Conservation (phyloP, 768 basidiomycete genomes). For the Dentipellis fragilis region DNA sequence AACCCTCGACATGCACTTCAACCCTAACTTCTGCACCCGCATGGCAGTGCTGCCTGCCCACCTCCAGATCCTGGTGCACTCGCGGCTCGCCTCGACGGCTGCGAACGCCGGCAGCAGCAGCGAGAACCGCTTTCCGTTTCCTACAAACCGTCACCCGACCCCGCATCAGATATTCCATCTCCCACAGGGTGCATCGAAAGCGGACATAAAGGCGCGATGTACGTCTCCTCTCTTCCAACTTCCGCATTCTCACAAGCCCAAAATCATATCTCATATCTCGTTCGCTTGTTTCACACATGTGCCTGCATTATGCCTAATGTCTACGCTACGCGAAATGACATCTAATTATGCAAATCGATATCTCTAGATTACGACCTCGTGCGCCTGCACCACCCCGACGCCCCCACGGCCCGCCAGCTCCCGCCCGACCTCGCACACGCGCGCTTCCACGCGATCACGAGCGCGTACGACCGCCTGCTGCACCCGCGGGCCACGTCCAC, state of each 20-base stretch:
- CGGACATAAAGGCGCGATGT: constrained; percentile 63
- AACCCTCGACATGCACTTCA: no score
- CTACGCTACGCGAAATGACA: background rate
- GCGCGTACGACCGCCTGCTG: constrained; percentile 51
- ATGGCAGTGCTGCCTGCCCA: background rate
- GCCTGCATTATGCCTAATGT: background rate
- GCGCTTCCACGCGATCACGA: constrained; percentile 54
- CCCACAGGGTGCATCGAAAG: constrained; percentile 39
- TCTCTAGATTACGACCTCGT: constrained; percentile 63
- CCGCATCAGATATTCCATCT: constrained; percentile 72
- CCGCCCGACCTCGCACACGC: constrained; percentile 38
- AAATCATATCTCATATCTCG: background rate
- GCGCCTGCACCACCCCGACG: constrained; percentile 64
- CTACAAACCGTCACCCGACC: constrained; percentile 16
- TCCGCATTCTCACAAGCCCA: background rate
- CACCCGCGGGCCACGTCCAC: constrained; percentile 18
- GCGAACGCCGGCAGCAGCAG: background rate
- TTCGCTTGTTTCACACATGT: background rate
- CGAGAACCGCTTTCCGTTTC: background rate
- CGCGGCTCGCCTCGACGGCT: background rate
- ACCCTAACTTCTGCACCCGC: no score
- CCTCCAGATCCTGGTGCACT: background rate
- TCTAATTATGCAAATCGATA: background rate
- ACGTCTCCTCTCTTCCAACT: background rate
- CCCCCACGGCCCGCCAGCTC: constrained; percentile 30